A percentile compares a stretch with the other conserved stretches of the same genome.
Conservation (phyloP, 805 yeast genomes). For the Yarrowia sp. region DNA sequence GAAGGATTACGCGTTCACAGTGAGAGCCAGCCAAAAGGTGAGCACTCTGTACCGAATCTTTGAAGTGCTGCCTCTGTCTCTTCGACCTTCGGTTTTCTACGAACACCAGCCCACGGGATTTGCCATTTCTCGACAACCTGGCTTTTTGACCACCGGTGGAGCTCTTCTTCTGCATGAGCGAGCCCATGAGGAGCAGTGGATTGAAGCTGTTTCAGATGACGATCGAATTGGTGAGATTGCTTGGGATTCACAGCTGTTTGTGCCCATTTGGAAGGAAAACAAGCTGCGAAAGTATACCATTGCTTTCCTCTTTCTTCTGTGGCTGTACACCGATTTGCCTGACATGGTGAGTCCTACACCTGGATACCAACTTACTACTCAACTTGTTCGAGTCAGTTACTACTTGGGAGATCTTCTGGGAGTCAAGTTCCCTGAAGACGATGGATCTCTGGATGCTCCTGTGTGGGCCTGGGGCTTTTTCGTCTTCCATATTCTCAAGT, state of each 20-base stretch:
- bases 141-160: slow-evolving; percentile 80
- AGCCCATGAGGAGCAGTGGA: slow-evolving; percentile 49
- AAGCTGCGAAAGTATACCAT: slow-evolving; percentile 34
- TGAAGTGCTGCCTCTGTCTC: slow-evolving; percentile 60
- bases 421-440: slow-evolving; percentile 52
- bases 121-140: slow-evolving; percentile 62
- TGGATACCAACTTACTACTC: slow-evolving; percentile 73
- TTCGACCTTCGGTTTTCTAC: slow-evolving; percentile 79
- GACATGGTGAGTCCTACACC: slow-evolving; percentile 89
- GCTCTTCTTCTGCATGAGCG: slow-evolving; percentile 64
- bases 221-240: slow-evolving; percentile 54
- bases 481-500: slow-evolving; percentile 64
- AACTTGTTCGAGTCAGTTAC: slow-evolving; percentile 41
- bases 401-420: slow-evolving; percentile 41
- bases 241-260: slow-evolving; percentile 88
- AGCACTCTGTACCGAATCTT: slow-evolving; percentile 60
- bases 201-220: slow-evolving; percentile 49
- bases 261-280: slow-evolving; percentile 65
- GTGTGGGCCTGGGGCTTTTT: slow-evolving; percentile 62
- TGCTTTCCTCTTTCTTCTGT: slow-evolving; percentile 41
- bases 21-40: slow-evolving; percentile 56
- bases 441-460: slow-evolving; percentile 42
- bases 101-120: slow-evolving; percentile 62
- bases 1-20: slow-evolving; percentile 84
- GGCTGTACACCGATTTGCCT: slow-evolving; percentile 95